Evolutionary conservation across 805 yeast genomes (phyloP).

Genomic region (Metschnikowia dekortorum): DNA sequence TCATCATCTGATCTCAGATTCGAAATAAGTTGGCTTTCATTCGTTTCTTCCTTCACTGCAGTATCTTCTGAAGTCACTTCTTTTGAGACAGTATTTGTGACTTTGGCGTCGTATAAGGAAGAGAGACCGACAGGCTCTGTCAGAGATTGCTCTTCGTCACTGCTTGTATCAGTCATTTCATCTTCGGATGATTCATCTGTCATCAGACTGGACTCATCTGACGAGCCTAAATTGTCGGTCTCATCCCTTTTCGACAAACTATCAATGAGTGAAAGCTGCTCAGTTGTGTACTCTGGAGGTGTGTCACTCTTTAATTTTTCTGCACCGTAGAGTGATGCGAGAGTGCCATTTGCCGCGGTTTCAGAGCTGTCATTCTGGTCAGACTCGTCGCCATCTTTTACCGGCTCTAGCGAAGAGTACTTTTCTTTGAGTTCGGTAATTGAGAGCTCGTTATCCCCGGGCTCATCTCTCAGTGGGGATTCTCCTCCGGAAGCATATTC

Average conservation of each 20-base stretch:
- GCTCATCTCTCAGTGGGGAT: conserved; percentile 15
- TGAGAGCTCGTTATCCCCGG: conserved; percentile 47
- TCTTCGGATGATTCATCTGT: conserved; percentile 17
- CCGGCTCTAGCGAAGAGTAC: conserved; percentile 42
- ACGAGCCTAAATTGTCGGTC: conserved; percentile 18
- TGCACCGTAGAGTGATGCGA: background rate
- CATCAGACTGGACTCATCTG: conserved; percentile 17
- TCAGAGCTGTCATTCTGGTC: conserved; percentile 16
- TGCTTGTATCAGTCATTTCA: background rate
- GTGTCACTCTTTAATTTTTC: background rate
- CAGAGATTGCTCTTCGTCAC: background rate
- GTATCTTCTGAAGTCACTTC: background rate
- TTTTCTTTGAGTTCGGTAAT: conserved; percentile 55
- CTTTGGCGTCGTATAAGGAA: conserved; percentile 2
- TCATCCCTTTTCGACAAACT: conserved; percentile 10
- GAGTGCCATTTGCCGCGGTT: conserved; percentile 8
- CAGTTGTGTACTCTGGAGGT: conserved; percentile 28
- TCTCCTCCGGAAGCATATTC: conserved; percentile 21
- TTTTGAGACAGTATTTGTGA: background rate
- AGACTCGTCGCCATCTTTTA: conserved; percentile 2
- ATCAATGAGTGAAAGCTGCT: conserved; percentile 29
- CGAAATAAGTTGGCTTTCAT: background rate
- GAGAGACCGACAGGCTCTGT: background rate
- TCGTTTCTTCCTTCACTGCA: background rate
- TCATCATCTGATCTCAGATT: conserved; percentile 12